Evolutionary conservation across 768 basidiomycete genomes (phyloP).

Genomic region (Suillus subalutaceus): DNA sequence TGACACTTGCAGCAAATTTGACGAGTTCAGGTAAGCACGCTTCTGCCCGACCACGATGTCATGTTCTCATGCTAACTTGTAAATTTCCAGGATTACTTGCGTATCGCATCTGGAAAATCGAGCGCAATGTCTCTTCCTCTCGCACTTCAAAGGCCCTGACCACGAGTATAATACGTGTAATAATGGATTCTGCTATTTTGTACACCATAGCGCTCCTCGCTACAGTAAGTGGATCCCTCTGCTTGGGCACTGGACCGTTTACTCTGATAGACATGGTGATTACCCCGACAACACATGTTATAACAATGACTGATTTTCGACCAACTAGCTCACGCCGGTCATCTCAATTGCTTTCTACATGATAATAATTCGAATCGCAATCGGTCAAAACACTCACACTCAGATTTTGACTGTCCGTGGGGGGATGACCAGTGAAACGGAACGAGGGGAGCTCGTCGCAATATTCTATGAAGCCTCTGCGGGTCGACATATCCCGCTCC

Average conservation of each 20-base stretch:
- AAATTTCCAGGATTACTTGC: background rate
- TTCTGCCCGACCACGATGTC: slow-evolving; percentile 1
- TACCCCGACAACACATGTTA: background rate
- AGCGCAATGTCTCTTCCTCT: background rate
- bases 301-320: background rate
- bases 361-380: slow-evolving; percentile 1
- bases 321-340: background rate
- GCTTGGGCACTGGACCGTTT: slow-evolving; percentile 33
- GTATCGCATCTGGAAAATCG: background rate
- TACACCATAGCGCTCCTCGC: slow-evolving; percentile 39
- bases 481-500: slow-evolving; percentile 5
- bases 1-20: too few species aligned
- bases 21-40: background rate
- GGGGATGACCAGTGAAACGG: background rate
- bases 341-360: background rate
- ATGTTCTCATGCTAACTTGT: background rate
- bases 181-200: slow-evolving; percentile 15
- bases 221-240: slow-evolving; percentile 33
- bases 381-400: slow-evolving; percentile 5
- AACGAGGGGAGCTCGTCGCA: background rate
- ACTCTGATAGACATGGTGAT: slow-evolving; percentile 16
- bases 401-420: too few species aligned
- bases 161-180: slow-evolving; percentile 28
- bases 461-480: slow-evolving; percentile 9
- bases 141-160: background rate